phyloP scores from a whole-genome alignment of 2,329 filamentous ascomycete genomes.

The Laburnicola sp. region DNA sequence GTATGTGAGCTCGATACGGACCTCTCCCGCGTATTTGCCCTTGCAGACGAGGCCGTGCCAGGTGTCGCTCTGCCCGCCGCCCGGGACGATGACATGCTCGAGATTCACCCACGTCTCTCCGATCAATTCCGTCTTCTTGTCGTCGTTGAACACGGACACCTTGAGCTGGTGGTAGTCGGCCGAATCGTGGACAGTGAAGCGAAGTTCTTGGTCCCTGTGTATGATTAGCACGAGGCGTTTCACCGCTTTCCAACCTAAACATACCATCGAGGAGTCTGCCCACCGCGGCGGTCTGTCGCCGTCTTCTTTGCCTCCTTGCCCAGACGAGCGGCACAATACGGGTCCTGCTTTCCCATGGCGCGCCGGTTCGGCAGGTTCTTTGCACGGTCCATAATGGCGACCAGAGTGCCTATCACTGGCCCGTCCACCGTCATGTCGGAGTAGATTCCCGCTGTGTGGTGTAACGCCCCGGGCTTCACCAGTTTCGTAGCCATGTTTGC shows the following conservation, averaged over 20 bases:
- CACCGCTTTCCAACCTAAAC: slow-evolving; percentile 28
- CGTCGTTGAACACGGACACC: slow-evolving; percentile 94
- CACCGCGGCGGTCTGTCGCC: slow-evolving; percentile 87
- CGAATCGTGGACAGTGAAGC: slow-evolving; percentile 94
- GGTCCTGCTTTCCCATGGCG: slow-evolving; percentile 97
- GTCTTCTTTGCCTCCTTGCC: slow-evolving; percentile 99
- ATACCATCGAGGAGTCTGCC: slow-evolving; percentile 94
- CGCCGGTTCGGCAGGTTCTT: slow-evolving; percentile 97
- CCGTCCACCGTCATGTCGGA: slow-evolving; percentile 93
- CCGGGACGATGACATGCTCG: slow-evolving; percentile 75
- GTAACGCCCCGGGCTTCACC: slow-evolving; percentile 41
- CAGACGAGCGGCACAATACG: slow-evolving; percentile 89
- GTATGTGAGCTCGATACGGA: slow-evolving; percentile 93
- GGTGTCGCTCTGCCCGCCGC: slow-evolving; percentile 89
- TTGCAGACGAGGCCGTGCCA: slow-evolving; percentile 89
- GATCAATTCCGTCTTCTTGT: slow-evolving; percentile 96
- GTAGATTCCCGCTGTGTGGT: slow-evolving; percentile 90
- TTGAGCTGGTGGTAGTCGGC: slow-evolving; percentile 96
- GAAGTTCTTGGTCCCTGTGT: slow-evolving; percentile 90
- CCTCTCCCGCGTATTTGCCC: slow-evolving; percentile 93
- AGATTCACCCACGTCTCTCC: slow-evolving; percentile 91
- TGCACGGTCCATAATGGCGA: slow-evolving; percentile 87
- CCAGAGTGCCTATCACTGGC: slow-evolving; percentile 88
- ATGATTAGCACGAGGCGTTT: slow-evolving; percentile 22
- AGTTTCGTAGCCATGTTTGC: slow-evolving; percentile 42